Evolutionary conservation across 768 basidiomycete genomes (phyloP).

Genomic region (Lentinula edodes): DNA sequence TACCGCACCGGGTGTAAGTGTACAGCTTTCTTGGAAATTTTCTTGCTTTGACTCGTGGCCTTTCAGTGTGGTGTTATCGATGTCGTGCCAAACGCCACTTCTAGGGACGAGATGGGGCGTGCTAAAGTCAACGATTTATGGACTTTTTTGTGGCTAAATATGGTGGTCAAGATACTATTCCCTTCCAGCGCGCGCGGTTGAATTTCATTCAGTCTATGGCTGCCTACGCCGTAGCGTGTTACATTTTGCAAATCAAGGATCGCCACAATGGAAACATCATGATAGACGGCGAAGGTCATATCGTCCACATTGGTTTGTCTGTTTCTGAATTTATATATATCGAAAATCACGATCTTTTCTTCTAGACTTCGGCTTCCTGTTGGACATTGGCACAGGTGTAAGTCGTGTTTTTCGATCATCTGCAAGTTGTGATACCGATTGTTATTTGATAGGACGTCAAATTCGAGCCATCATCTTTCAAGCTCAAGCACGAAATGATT

Average conservation of each 20-base stretch:
- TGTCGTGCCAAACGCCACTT: constrained; percentile 96
- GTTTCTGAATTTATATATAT: neutral
- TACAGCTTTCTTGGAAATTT: constrained; percentile 10
- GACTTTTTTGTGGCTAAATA: constrained; percentile 94
- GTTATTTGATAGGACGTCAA: constrained; percentile 75
- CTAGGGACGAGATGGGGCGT: constrained; percentile 98
- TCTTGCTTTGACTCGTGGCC: neutral
- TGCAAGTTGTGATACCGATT: constrained; percentile 7
- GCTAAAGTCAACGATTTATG: constrained; percentile 95
- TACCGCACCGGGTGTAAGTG: constrained; percentile 85
- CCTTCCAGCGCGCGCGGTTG: constrained; percentile 87
- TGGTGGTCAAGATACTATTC: constrained; percentile 81
- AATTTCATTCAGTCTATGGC: constrained; percentile 99
- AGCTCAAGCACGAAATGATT: constrained; percentile 98
- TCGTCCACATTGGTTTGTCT: constrained; percentile 83
- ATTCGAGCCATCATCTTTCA: constrained; percentile 98
- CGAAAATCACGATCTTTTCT: neutral
- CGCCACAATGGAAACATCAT: constrained; percentile 99
- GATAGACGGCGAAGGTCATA: constrained; percentile 97
- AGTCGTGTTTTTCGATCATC: constrained; percentile 19
- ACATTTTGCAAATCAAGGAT: constrained; percentile 98
- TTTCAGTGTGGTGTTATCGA: constrained; percentile 94
- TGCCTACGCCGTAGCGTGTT: constrained; percentile 96
- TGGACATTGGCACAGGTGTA: constrained; percentile 89
- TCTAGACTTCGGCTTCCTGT: constrained; percentile 89